Evolutionary conservation across 2,329 filamentous ascomycete genomes (phyloP), one percentile per base, ranked within the genome.

Genomic region (Catunica adiposa): DNA sequence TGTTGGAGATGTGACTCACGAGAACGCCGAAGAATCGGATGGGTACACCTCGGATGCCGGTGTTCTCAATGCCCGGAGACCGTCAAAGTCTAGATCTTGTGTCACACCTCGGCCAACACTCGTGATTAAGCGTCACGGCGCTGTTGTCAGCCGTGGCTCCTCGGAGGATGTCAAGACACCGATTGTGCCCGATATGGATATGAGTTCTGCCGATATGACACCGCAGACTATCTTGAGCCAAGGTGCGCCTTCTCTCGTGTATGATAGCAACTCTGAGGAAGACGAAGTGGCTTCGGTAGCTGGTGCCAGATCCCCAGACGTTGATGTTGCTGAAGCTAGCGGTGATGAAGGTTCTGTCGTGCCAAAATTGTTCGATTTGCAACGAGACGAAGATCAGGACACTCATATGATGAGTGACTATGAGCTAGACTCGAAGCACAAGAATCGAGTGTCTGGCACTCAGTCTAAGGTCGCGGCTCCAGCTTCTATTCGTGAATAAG

Each of bases 191-290:
- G 74, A 74, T 55, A 69, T 73, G 48, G 75, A 79, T 56, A 72
- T 80, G 64, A 53, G 29, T n/a, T 56, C 53, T 25, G 78, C 81
- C 55, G 72, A 85, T 55, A 68, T 86, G 57, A 86, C 82, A 62
- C 84, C 84, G 3, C 80, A 80, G 62, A 84, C 82, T 0, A 69
- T 82, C 46, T 74, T 82, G 54, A 84, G 83, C 66, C 87, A 87
- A 66, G 85, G 86, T 61, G 84, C 85, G 7, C 85, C 85, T 22
- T 88, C 83, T 62, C 74, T 89, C 51, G 84, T 89, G 64, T 87
- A 84, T 67, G 85, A 89, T 67, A 84, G 88, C 64, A 83, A 84
- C 62, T 84, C 88, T 64, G 86, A 84, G 63, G 84, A 85, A 61
- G 82, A 83, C 56, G 56, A 58, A 38, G 23, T 58, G 29, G 56